Evolutionary conservation across 179 eudicot genomes (phyloP), one percentile per base, ranked within the genome.

Genomic region (Silene coronaria): DNA sequence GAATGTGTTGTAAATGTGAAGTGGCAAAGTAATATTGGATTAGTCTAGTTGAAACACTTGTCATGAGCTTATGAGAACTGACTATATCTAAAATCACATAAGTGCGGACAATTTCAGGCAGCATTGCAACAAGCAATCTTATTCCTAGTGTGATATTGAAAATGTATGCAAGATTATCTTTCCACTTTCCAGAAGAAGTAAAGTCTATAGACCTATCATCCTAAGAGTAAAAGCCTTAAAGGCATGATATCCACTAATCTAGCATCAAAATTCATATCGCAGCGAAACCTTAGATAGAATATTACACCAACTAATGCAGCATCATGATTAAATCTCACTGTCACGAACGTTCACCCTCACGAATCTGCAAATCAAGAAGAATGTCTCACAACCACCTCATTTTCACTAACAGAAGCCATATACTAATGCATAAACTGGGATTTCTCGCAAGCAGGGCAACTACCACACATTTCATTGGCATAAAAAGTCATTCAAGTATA

Each of bases 321-420:
- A 30, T 30, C 75, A 57, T 3, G 63, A 72, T 28, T 57, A 63
- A 42, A 72, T 72, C 75, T 21, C 46, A 58, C 64, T 30, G 75
- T 32, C 75, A 57, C 23, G 65, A 57, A n/a, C 65, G 28, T 58
- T 62, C 45, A 36, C 27, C 74, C 67, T 68, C 74, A 55, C 42
- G 70, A 64, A 46, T 55, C 58, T 68, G 73, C 65, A 75, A 16
- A 57, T 67, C 67, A 76, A 45, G 34, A 60, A 76, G 67, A 36
- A 36, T 24, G 36, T 76, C 26, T 68, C 62, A 57, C 72, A 76
- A 67, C 72, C 30, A 75, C 32, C 46, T 67, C 66, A 51, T 53
- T 51, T 21, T 32, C 22, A 26, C 26, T 28, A 76, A 11, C 63
- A 67, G 36, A 75, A 75, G 59, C 48, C 36, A 62, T 27, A 68